A percentile compares a stretch with the other conserved stretches of the same genome.
phyloP scores from a whole-genome alignment of 192 early-diverging fungal species.

The Coemansia sp. region DNA sequence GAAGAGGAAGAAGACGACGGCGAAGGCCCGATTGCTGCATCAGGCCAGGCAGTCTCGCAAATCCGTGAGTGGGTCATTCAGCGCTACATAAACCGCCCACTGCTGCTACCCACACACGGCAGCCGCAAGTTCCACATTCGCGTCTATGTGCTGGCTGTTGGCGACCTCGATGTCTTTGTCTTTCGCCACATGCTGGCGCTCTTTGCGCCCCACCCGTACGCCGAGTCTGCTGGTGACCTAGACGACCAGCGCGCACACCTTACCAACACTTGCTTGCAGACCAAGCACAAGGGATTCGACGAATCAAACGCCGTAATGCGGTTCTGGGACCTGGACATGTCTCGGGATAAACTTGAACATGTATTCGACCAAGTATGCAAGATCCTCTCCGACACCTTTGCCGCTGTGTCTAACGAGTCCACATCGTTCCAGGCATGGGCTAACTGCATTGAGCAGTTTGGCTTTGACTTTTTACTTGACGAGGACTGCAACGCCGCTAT shows the following conservation, averaged over 20 bases:
- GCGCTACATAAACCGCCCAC: constrained; percentile 59
- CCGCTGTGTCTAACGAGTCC: constrained; percentile 58
- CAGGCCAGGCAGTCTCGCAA: constrained; percentile 48
- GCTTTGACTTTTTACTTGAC: constrained; percentile 65
- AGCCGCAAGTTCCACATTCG: constrained; percentile 67
- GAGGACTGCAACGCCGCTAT: constrained; percentile 51
- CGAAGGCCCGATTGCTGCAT: no score
- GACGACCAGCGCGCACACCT: constrained; percentile 56
- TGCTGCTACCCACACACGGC: constrained; percentile 42
- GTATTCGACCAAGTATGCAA: constrained; percentile 59
- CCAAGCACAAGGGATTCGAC: constrained; percentile 48
- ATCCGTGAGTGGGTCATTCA: constrained; percentile 71
- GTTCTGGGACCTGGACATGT: constrained; percentile 57
- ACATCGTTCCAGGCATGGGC: constrained; percentile 63
- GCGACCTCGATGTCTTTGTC: constrained; percentile 57
- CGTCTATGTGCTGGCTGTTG: constrained; percentile 60
- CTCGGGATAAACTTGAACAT: constrained; percentile 33
- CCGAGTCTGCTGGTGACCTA: constrained; percentile 32
- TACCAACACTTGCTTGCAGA: constrained; percentile 67
- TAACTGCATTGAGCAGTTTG: constrained; percentile 66
- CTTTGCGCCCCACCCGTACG: constrained; percentile 59
- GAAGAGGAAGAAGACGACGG: constrained; percentile 26
- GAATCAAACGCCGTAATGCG: constrained; percentile 55
- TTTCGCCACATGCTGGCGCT: constrained; percentile 64
- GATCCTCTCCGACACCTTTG: constrained; percentile 57